Evolutionary conservation across 495 filamentous ascomycete species (phyloP).

Genomic region (Penicillium dipodomyicola): DNA sequence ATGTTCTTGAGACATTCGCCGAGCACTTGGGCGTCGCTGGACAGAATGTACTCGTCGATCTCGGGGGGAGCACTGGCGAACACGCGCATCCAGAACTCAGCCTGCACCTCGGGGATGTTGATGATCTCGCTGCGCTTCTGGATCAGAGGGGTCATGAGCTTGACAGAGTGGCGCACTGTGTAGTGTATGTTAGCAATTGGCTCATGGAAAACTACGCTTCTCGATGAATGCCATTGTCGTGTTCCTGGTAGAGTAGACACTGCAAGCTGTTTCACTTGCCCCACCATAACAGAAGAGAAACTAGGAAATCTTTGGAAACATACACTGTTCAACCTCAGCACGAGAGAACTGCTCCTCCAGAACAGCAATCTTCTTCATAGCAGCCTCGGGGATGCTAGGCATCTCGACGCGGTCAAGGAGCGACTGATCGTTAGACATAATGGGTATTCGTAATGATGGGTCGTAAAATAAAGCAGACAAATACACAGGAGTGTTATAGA

Average conservation of each 20-base stretch:
- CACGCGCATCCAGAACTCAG: constrained; percentile 86
- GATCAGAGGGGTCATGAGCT: constrained; percentile 58
- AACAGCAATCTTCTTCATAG: constrained; percentile 32
- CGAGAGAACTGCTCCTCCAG: constrained; percentile 40
- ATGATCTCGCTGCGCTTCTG: constrained; percentile 66
- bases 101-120: constrained; percentile 54
- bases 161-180: constrained; percentile 37
- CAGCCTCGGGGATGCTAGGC: constrained; percentile 33
- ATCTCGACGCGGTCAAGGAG: constrained; percentile 36
- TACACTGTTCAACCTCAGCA: constrained; percentile 44
- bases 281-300: background rate
- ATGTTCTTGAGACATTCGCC: constrained; percentile 58
- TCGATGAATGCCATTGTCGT: background rate
- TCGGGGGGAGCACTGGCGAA: constrained; percentile 78
- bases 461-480: constrained; percentile 1
- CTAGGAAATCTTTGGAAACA: constrained; percentile 17
- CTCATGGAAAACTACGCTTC: background rate
- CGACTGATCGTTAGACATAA: constrained; percentile 32
- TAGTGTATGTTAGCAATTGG: constrained; percentile 16
- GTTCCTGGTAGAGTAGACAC: constrained; percentile 3
- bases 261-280: constrained; percentile 5
- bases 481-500: background rate
- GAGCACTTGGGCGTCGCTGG: constrained; percentile 68
- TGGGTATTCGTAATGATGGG: constrained; percentile 11
- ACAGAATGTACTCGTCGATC: constrained; percentile 80